Evolutionary conservation across 2,329 filamentous ascomycete species (phyloP).

Genomic region (Trichoderma sp.): DNA sequence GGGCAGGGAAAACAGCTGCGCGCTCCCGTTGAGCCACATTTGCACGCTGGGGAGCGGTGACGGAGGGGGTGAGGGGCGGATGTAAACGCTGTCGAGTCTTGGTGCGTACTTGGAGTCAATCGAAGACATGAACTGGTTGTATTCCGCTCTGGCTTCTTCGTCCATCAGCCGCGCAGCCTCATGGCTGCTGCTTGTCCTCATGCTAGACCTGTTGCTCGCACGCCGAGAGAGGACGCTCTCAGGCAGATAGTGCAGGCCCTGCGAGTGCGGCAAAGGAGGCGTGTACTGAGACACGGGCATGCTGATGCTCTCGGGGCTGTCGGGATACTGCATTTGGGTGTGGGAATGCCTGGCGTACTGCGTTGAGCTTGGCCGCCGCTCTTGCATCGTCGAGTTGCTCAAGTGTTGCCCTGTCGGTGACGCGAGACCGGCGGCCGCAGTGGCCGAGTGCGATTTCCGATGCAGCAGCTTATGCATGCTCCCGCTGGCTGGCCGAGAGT

Average conservation of each 20-base stretch:
- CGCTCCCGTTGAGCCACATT: conserved; percentile 42
- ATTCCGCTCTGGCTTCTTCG: conserved; percentile 9
- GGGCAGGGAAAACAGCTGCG: conserved; percentile 37
- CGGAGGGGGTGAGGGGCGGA: conserved; percentile 41
- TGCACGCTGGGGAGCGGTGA: conserved; percentile 43
- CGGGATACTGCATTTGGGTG: conserved; percentile 18
- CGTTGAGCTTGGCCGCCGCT: conserved; percentile 9
- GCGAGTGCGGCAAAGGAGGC: not conserved
- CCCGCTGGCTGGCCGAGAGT: conserved; percentile 1
- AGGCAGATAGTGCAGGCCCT: not conserved
- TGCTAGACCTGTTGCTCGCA: conserved; percentile 10
- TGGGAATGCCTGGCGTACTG: conserved; percentile 5
- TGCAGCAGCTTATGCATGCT: conserved; percentile 24
- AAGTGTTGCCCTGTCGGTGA: conserved; percentile 15
- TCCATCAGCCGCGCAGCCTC: conserved; percentile 13
- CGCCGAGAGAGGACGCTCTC: not conserved
- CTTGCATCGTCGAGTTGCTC: conserved; percentile 13
- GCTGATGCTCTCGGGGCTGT: conserved; percentile 14
- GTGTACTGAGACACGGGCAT: not conserved
- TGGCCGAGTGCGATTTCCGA: conserved; percentile 35
- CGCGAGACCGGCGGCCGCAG: conserved; percentile 24
- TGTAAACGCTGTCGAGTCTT: conserved; percentile 35
- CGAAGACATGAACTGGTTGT: conserved; percentile 20
- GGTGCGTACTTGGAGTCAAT: conserved; percentile 10
- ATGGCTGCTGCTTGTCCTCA: not conserved